These are phyloP conservation scores for Gastrolobium villosum DNA, from an alignment of 306 rosid genomes.

Conservation along the genomic window DNA sequence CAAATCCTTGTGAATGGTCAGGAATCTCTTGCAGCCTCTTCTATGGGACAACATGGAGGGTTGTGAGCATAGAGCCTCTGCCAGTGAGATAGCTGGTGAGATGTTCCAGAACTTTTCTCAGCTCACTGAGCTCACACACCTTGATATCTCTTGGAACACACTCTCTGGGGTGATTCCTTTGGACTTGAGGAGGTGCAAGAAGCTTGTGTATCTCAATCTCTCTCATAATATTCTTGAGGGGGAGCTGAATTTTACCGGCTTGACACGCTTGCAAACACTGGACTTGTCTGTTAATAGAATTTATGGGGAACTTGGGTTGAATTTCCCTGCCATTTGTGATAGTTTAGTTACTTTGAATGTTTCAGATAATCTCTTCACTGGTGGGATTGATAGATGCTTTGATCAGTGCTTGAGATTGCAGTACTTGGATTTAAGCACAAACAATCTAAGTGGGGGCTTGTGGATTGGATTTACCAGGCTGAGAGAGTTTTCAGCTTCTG, in stretches of 20 bases:
- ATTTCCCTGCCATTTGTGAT: conserved; percentile 72
- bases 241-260: conserved; percentile 63
- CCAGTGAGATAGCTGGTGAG: conserved; percentile 55
- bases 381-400: conserved; percentile 60
- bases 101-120: conserved; percentile 70
- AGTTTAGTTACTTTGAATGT: conserved; percentile 68
- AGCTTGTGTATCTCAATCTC: conserved; percentile 71
- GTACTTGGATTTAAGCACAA: conserved; percentile 81
- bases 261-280: conserved; percentile 62
- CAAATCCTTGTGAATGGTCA: conserved; percentile 69
- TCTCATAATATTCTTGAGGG: conserved; percentile 74
- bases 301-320: conserved; percentile 58
- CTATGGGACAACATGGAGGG: conserved; percentile 46
- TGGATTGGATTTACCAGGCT: conserved; percentile 75
- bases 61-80: conserved; percentile 60
- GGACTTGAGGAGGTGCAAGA: conserved; percentile 64
- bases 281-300: conserved; percentile 78
- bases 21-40: conserved; percentile 64
- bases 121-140: conserved; percentile 68
- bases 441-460: conserved; percentile 61
- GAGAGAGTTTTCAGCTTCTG: conserved; percentile 67
- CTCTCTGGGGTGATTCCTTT: conserved; percentile 62
- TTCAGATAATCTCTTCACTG: conserved; percentile 69
- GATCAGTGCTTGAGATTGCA: conserved; percentile 68
- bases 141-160: conserved; percentile 81